These are phyloP conservation scores for Fusarium siculi DNA, from an alignment of 2,329 filamentous ascomycete genomes.

Conservation along the genomic window DNA sequence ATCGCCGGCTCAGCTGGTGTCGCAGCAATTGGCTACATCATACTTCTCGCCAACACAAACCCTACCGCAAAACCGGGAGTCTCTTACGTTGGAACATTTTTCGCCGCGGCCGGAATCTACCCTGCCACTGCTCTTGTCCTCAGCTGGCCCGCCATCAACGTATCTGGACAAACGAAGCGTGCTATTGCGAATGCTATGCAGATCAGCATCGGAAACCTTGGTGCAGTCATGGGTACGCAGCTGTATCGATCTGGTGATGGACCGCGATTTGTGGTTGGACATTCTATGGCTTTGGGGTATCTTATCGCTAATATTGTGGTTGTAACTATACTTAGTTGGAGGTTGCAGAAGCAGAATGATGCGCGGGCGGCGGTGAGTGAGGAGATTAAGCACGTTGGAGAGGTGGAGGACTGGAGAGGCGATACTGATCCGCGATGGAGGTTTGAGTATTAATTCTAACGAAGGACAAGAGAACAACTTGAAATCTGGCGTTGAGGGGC, in stretches of 20 bases:
- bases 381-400: constrained; percentile 61
- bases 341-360: constrained; percentile 68
- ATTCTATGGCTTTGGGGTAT: constrained; percentile 74
- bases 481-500: fast-evolving
- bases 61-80: constrained; percentile 62
- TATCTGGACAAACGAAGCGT: constrained; percentile 76
- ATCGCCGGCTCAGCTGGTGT: constrained; percentile 67
- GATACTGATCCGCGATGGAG: constrained; percentile 74
- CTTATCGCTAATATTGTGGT: constrained; percentile 67
- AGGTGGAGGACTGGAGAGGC: constrained; percentile 65
- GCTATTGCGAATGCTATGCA: constrained; percentile 76
- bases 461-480: fast-evolving
- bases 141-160: constrained; percentile 78
- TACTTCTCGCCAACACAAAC: constrained; percentile 64
- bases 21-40: constrained; percentile 71
- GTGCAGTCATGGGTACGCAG: constrained; percentile 76
- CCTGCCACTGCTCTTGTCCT: constrained; percentile 71
- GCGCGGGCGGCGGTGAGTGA: constrained; percentile 56
- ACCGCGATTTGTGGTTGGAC: constrained; percentile 73
- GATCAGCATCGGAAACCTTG: constrained; percentile 76
- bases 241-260: constrained; percentile 69
- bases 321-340: constrained; percentile 61
- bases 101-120: constrained; percentile 75
- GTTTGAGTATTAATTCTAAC: constrained; percentile 60
- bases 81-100: constrained; percentile 70